Percentiles rank a stretch among this genome's conserved stretches.
Conservation (phyloP, 176 grass and related monocot species). For the Panicum miliaceum region DNA sequence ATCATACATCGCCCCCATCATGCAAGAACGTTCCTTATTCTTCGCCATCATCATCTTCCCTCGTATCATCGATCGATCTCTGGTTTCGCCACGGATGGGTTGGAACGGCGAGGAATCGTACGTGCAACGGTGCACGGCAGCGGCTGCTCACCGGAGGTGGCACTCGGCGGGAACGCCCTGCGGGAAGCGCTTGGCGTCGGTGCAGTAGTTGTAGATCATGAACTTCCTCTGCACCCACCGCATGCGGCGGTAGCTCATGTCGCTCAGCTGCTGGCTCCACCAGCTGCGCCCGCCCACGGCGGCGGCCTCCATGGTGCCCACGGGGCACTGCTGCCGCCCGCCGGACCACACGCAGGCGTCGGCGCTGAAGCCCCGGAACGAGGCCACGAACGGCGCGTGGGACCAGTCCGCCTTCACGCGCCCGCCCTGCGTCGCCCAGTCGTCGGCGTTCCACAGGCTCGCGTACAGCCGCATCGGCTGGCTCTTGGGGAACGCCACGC, state of each 20-base stretch:
- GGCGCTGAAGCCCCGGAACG: slow-evolving; percentile 58
- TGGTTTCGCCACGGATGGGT: background rate
- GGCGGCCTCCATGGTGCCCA: slow-evolving; percentile 15
- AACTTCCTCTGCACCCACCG: slow-evolving; percentile 70
- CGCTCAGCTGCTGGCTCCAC: slow-evolving; percentile 74
- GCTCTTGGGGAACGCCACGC: slow-evolving; percentile 66
- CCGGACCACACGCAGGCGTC: slow-evolving; percentile 41
- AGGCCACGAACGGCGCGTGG: slow-evolving; percentile 66
- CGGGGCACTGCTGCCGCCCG: slow-evolving; percentile 45
- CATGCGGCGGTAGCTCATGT: slow-evolving; percentile 54
- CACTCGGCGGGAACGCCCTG: slow-evolving; percentile 71
- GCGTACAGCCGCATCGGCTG: slow-evolving; percentile 81
- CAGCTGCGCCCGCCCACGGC: slow-evolving; percentile 15
- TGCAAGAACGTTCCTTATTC: background rate
- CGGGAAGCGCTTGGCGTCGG: slow-evolving; percentile 65
- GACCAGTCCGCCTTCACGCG: slow-evolving; percentile 76
- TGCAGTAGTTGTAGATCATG: slow-evolving; percentile 92
- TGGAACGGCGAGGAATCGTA: background rate
- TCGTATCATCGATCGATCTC: background rate
- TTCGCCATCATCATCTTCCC: background rate
- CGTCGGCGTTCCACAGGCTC: slow-evolving; percentile 78
- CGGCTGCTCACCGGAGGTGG: slow-evolving; percentile 48
- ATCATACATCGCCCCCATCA: background rate
- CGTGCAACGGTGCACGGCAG: background rate
- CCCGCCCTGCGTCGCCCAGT: slow-evolving; percentile 83